Evolutionary conservation across 1,284 basidiomycete genomes (phyloP).

Genomic region (Kwoniella shivajii): DNA sequence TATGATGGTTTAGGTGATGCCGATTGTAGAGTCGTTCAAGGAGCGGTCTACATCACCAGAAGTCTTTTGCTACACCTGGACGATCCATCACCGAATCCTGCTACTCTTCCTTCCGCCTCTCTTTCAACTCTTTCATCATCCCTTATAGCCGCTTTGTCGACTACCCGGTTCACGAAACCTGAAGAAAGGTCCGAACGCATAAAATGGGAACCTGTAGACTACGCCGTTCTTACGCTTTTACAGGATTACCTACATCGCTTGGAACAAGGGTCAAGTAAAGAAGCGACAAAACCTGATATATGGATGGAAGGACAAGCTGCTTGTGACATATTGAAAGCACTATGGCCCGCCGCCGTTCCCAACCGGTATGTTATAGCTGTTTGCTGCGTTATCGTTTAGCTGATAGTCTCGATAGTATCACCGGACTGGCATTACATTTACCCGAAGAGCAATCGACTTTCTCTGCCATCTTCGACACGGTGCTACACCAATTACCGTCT

Average conservation of each 20-base stretch:
- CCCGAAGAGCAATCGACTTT: conserved; percentile 17
- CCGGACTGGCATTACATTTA: background rate
- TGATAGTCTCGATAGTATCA: background rate
- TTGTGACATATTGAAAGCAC: conserved; percentile 38
- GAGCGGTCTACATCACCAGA: conserved; percentile 41
- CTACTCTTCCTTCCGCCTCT: conserved; percentile 19
- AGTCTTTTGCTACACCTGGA: conserved; percentile 32
- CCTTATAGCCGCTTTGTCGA: conserved; percentile 40
- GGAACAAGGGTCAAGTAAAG: conserved; percentile 22
- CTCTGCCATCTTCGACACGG: conserved; percentile 25
- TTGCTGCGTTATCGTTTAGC: background rate
- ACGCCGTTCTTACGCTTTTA: conserved; percentile 44
- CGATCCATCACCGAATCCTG: conserved; percentile 15
- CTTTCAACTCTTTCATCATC: conserved; percentile 41
- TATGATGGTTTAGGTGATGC: conserved; percentile 26
- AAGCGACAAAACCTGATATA: conserved; percentile 27
- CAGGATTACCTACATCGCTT: conserved; percentile 41
- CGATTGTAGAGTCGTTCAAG: conserved; percentile 41
- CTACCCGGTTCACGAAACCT: conserved; percentile 28
- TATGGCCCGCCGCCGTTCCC: conserved; percentile 25
- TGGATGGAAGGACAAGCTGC: conserved; percentile 48
- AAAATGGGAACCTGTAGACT: conserved; percentile 45
- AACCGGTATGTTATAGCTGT: conserved; percentile 1
- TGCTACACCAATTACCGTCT: conserved; percentile 41
- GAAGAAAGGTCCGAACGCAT: conserved; percentile 26